A percentile compares a stretch with the other conserved stretches of the same genome.
These are phyloP conservation scores for Arthrobotrys musiformis DNA, from an alignment of 2,329 filamentous ascomycete genomes.

Conservation along the genomic window DNA sequence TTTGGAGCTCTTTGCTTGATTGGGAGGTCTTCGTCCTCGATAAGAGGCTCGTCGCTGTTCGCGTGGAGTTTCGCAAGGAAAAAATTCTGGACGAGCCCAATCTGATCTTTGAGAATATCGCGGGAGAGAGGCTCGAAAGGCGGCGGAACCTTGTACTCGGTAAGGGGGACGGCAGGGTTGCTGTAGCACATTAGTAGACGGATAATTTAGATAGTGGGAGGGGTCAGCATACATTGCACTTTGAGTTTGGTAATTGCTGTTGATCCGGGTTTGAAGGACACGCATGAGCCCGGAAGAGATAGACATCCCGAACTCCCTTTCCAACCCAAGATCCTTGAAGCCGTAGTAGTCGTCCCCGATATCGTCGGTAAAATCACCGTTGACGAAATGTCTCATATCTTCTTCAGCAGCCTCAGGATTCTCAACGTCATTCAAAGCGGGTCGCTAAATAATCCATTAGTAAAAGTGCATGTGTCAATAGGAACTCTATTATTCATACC, in stretches of 20 bases:
- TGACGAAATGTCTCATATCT: slow-evolving; percentile 95
- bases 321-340: slow-evolving; percentile 92
- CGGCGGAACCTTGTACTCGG: slow-evolving; percentile 75
- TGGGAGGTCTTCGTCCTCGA: slow-evolving; percentile 95
- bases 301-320: slow-evolving; percentile 87
- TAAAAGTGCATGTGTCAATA: background rate
- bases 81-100: slow-evolving; percentile 89
- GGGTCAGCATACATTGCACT: slow-evolving; percentile 67
- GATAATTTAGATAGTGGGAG: slow-evolving; percentile 12
- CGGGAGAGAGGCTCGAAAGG: slow-evolving; percentile 80
- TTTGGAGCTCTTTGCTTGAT: slow-evolving; percentile 82
- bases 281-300: slow-evolving; percentile 92
- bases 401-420: slow-evolving; percentile 93
- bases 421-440: slow-evolving; percentile 84
- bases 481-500: slow-evolving; percentile 59
- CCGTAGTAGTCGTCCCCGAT: slow-evolving; percentile 99
- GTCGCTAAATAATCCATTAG: slow-evolving; percentile 68
- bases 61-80: slow-evolving; percentile 89
- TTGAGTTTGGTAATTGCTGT: slow-evolving; percentile 84
- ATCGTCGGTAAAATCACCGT: slow-evolving; percentile 96
- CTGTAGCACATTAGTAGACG: slow-evolving; percentile 61
- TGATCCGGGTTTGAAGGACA: slow-evolving; percentile 88
- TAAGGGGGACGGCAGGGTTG: slow-evolving; percentile 70
- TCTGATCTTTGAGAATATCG: slow-evolving; percentile 80
- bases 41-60: slow-evolving; percentile 81